These are phyloP conservation scores for Fusarium sarcochroum DNA, from an alignment of 2,329 filamentous ascomycete species.

Conservation along the genomic window DNA sequence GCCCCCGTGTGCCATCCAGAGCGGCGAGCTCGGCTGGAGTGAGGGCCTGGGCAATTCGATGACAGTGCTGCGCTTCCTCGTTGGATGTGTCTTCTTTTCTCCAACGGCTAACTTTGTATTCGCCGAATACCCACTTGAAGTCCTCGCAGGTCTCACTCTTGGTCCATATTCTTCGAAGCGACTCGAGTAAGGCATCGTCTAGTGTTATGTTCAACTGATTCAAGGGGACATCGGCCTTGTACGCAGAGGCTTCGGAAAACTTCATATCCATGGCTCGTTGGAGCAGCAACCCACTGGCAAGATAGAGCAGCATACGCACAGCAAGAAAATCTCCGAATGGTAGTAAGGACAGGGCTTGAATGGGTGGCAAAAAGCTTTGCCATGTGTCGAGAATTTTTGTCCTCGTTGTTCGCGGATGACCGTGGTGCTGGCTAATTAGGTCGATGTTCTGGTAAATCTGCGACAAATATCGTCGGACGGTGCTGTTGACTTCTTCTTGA, in stretches of 20 bases:
- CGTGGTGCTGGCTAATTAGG: neutral
- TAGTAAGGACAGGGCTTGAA: neutral
- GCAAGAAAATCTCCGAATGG: neutral
- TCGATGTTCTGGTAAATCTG: no score
- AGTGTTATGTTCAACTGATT: neutral
- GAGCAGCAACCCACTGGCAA: neutral
- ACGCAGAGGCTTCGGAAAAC: neutral
- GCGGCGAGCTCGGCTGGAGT: neutral
- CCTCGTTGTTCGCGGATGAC: neutral
- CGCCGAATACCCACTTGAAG: neutral
- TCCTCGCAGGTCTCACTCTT: neutral
- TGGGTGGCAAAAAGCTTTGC: neutral
- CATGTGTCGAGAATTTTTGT: neutral
- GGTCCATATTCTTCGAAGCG: neutral
- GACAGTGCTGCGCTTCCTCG: neutral
- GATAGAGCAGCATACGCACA: slow-evolving; percentile 5
- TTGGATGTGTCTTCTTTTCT: neutral
- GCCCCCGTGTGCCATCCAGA: neutral
- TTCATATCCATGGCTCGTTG: neutral
- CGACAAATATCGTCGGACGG: no score
- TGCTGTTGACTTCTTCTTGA: no score
- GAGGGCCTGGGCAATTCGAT: neutral
- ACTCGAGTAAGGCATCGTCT: neutral
- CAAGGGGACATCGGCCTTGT: neutral
- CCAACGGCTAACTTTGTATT: neutral